These are phyloP conservation scores for Globisporangium emineosum DNA, from an alignment of 352 stramenopile genomes.

Conservation along the genomic window DNA sequence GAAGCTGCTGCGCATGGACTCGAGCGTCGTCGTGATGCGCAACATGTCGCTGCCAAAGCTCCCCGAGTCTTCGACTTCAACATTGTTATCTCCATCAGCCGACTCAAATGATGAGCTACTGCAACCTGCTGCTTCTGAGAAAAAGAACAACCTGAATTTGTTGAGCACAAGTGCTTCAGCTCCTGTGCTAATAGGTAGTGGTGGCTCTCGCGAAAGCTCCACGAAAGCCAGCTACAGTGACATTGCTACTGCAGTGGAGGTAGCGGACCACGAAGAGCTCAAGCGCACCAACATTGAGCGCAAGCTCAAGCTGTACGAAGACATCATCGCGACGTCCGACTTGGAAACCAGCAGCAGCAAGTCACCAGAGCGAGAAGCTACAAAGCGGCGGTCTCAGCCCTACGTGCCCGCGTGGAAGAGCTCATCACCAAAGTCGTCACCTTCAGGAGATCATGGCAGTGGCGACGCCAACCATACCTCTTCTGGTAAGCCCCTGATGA, in stretches of 20 bases:
- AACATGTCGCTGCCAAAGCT: conserved; percentile 43
- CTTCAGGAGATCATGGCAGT: background rate
- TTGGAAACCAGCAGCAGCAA: background rate
- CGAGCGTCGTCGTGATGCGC: conserved; percentile 31
- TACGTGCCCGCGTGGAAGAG: conserved; percentile 7
- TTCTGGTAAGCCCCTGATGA: too few species aligned
- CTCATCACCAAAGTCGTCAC: background rate
- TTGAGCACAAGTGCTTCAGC: conserved; percentile 23
- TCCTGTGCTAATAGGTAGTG: conserved; percentile 11
- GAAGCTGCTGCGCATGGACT: conserved; percentile 26
- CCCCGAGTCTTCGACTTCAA: conserved; percentile 4
- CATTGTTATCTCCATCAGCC: background rate
- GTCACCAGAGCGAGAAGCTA: background rate
- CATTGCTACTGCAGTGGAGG: background rate
- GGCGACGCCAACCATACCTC: too few species aligned
- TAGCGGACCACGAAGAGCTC: conserved; percentile 8
- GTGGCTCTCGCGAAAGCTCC: background rate
- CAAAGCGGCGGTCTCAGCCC: conserved; percentile 12
- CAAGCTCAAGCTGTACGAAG: conserved; percentile 58
- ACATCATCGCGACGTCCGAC: conserved; percentile 19
- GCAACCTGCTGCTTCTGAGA: too few species aligned
- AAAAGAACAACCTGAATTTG: too few species aligned
- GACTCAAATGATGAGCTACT: background rate
- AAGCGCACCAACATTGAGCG: conserved; percentile 48
- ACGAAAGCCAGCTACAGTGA: background rate